Evolutionary conservation across 2,329 filamentous ascomycete genomes (phyloP).

Genomic region (Sclerotinia subarctica): DNA sequence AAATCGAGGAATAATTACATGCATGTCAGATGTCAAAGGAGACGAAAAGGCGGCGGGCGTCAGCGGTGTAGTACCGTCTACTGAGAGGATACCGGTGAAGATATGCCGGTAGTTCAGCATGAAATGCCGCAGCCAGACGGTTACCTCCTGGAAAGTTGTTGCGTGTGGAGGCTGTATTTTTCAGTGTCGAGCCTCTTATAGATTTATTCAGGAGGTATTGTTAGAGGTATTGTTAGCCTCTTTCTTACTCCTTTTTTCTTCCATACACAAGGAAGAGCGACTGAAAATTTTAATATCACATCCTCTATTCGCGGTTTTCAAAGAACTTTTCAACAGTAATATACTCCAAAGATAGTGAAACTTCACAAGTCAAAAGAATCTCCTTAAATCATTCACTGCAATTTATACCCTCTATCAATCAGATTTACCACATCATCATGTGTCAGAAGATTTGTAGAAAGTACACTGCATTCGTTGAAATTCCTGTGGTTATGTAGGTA

Average conservation of each 20-base stretch:
- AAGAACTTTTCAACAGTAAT: no score
- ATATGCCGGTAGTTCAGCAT: slow-evolving; percentile 9
- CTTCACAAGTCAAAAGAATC: neutral
- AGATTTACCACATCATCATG: neutral
- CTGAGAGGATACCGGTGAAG: neutral
- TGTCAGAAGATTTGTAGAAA: slow-evolving; percentile 10
- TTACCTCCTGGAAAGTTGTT: neutral
- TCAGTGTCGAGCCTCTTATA: neutral
- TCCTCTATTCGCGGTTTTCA: no score
- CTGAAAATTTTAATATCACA: no score
- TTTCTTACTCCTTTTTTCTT: neutral
- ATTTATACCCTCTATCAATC: no score
- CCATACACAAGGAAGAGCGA: neutral
- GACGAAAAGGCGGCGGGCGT: neutral
- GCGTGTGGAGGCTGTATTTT: neutral
- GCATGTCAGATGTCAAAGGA: neutral
- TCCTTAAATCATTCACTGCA: neutral
- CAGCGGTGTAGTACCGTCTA: neutral
- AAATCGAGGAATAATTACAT: neutral
- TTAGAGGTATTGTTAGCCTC: no score
- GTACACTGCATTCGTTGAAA: slow-evolving; percentile 8
- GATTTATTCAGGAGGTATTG: neutral
- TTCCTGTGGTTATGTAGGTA: neutral
- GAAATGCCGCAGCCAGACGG: neutral
- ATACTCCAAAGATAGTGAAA: no score